phyloP scores from a whole-genome alignment of 73 alveolate species.

The Tetrahymena malaccensis region DNA sequence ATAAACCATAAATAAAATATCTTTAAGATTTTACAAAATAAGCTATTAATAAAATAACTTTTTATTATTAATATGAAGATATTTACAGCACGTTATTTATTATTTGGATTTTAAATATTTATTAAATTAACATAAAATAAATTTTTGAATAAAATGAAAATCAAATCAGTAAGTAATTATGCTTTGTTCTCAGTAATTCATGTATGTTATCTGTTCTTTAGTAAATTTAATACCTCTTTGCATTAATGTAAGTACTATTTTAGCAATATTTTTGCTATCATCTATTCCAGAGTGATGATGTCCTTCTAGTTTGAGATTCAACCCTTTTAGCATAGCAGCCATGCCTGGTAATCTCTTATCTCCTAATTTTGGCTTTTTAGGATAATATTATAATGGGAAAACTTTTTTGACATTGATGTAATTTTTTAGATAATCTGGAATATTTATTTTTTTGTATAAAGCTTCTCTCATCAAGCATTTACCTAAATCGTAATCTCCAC shows the following conservation, averaged over 20 bases:
- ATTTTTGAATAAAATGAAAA: no score
- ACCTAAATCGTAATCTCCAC: background rate
- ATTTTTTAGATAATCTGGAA: background rate
- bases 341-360: slow-evolving; percentile 22
- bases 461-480: background rate
- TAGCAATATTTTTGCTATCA: slow-evolving; percentile 65
- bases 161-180: no score
- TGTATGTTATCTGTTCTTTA: background rate
- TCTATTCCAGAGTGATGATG: slow-evolving; percentile 78
- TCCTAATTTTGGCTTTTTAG: background rate
- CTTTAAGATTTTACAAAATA: no score
- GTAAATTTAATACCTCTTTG: background rate
- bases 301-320: slow-evolving; percentile 50
- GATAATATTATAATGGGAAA: background rate
- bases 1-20: no score
- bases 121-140: no score
- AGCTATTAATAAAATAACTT: no score
- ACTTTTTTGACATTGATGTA: background rate
- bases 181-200: background rate
- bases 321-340: slow-evolving; percentile 57
- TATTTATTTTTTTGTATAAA: background rate
- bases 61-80: no score
- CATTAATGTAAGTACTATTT: background rate
- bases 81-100: no score
- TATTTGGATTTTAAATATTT: no score